Base-by-base conservation (phyloP, 805 yeast species). In the Candida berthetii region DNA sequence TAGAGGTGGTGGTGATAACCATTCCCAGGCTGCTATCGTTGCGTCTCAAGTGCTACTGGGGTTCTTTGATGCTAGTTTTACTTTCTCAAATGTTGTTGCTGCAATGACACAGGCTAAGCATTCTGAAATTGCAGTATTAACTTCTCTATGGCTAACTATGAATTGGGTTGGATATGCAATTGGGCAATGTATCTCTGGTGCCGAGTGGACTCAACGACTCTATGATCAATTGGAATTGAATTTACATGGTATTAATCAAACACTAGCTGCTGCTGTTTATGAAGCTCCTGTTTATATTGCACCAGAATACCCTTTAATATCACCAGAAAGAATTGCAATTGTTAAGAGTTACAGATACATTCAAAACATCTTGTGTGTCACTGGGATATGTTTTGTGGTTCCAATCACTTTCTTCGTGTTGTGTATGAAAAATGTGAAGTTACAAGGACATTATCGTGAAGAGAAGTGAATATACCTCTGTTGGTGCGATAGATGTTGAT, bases 21-120 rank as follows among this genome's bases (percentile, higher is more conserved):
- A 61, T 35, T 68, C 78, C 19, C 62, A 66, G 37, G 50, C 67
- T 36, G 89, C 88, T 48, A 67, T 82, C 42, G 76, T 84, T 56
- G 89, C 82, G 14, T 75, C 82, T 6, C 68, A 77, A 48, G 74
- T 81, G 54, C 54, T 83, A 16, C 60, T 80, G 48, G 90, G 90
- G 49, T 71, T 84, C 43, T 89, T 87, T 51, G 85, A 85, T 35
- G 86, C 25, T 7, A 22, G 25, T 22, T 22, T 22, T 9, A 7
- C 25, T 86, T 15, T 75, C 82, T 58, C 79, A 82, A 66, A 78
- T 84, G 14, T 80, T 79, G 52, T 71, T 83, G 4, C 68, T 79
- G 10, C 84, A 78, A 54, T 78, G 77, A 67, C 85, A 0, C 66
- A 75, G 42, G 71, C 77, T 29, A 71, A 66, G 48, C 89, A 81